phyloP scores from a whole-genome alignment of 768 basidiomycete genomes.

The Hygrocybe coccinea region DNA sequence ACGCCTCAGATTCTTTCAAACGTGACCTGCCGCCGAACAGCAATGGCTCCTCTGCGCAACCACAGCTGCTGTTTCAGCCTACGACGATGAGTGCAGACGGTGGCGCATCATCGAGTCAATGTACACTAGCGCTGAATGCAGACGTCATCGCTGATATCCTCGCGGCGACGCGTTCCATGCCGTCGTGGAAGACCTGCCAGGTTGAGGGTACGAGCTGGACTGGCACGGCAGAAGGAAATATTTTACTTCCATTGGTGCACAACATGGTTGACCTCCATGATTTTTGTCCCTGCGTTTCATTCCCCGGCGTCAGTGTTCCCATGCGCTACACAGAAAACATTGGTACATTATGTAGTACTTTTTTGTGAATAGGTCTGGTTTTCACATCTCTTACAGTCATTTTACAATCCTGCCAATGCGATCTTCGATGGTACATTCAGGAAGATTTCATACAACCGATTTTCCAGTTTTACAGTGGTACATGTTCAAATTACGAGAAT shows the following conservation, averaged over 20 bases:
- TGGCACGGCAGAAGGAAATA: constrained; percentile 32
- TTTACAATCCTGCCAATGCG: no score
- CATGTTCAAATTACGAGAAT: no score
- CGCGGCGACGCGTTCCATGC: constrained; percentile 26
- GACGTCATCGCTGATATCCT: constrained; percentile 28
- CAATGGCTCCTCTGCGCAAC: constrained; percentile 5
- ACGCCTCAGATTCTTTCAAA: constrained; percentile 14
- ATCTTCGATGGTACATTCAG: no score
- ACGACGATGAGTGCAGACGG: constrained; percentile 8
- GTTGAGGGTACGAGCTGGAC: constrained; percentile 30
- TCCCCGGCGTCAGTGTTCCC: no score
- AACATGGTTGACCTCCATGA: background rate
- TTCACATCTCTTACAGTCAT: no score
- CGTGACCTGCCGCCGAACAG: constrained; percentile 9
- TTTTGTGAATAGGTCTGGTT: no score
- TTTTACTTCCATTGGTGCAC: constrained; percentile 12
- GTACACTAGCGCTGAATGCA: constrained; percentile 14
- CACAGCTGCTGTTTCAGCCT: constrained; percentile 10
- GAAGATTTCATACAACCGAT: no score
- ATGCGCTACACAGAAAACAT: no score
- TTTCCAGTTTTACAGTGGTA: no score
- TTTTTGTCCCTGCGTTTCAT: no score
- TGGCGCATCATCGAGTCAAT: constrained; percentile 20
- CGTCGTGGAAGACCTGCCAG: constrained; percentile 30
- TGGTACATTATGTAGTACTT: no score